phyloP scores from a whole-genome alignment of 345 rosid species.

The Linum lewisii region DNA sequence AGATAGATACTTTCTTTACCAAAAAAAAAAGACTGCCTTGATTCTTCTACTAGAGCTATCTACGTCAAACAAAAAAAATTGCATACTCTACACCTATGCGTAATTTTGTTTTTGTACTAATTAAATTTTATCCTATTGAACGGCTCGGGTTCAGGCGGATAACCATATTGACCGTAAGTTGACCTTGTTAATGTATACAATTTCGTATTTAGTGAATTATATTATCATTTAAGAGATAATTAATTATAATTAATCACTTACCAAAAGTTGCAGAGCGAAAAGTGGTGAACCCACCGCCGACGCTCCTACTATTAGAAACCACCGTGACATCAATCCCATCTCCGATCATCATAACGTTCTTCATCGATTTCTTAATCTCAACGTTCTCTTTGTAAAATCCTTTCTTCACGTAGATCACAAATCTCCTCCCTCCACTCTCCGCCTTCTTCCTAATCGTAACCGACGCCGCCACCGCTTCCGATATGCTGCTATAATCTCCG shows the following conservation, averaged over 20 bases:
- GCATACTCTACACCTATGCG: too few relatives aligned
- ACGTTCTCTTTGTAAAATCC: conserved; percentile 68
- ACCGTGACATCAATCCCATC: conserved; percentile 74
- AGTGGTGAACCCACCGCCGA: conserved; percentile 51
- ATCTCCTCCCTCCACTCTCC: conserved; percentile 23
- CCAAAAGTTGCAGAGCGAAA: conserved; percentile 82
- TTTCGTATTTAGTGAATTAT: too few relatives aligned
- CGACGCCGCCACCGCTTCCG: conserved; percentile 54
- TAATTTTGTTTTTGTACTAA: too few relatives aligned
- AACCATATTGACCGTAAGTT: too few relatives aligned
- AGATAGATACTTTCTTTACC: too few relatives aligned
- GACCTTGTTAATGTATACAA: too few relatives aligned
- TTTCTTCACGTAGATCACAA: conserved; percentile 61
- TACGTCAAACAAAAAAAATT: too few relatives aligned
- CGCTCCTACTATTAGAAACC: conserved; percentile 46
- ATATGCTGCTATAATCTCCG: conserved; percentile 50
- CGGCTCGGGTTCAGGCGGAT: too few relatives aligned
- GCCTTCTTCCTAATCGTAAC: conserved; percentile 6
- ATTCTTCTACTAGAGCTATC: too few relatives aligned
- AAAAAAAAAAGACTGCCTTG: too few relatives aligned
- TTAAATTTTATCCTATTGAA: too few relatives aligned
- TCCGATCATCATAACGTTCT: conserved; percentile 63
- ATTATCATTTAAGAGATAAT: neutral
- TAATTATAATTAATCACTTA: conserved; percentile 22
- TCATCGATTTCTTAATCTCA: conserved; percentile 41